A percentile compares a stretch with the other conserved stretches of the same genome.
Conservation (phyloP, 1,284 basidiomycete species). For the Rhizoctonia solani region DNA sequence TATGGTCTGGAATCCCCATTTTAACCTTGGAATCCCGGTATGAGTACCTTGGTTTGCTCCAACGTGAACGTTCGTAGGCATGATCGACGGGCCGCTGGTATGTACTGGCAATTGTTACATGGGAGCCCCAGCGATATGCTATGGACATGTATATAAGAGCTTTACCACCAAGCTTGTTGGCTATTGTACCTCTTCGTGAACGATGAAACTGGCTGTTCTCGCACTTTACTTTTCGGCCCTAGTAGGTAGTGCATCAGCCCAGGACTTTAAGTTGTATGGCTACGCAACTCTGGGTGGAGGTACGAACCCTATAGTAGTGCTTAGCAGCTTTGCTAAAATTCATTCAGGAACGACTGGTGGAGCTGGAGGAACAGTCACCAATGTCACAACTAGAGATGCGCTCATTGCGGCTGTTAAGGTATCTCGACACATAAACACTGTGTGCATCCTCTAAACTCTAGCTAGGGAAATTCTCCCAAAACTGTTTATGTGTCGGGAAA, state of each 20-base stretch:
- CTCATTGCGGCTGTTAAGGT: constrained; percentile 23
- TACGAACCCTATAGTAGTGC: neutral
- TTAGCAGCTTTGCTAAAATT: neutral
- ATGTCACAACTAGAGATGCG: constrained; percentile 14
- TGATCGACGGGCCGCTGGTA: too few relatives aligned
- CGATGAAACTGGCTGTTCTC: neutral
- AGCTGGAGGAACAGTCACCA: constrained; percentile 10
- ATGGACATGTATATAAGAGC: neutral
- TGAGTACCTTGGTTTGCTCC: neutral
- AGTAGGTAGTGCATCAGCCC: constrained; percentile 4
- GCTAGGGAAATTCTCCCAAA: constrained; percentile 49
- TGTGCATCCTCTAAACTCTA: neutral
- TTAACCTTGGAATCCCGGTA: neutral
- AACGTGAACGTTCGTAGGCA: too few relatives aligned
- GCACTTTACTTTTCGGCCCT: constrained; percentile 2
- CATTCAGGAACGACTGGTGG: constrained; percentile 17
- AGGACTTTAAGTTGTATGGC: constrained; percentile 23
- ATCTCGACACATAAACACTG: neutral
- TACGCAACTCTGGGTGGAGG: constrained; percentile 21
- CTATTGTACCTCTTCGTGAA: neutral
- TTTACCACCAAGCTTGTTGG: neutral
- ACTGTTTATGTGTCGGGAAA: constrained; percentile 49
- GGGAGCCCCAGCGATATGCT: neutral
- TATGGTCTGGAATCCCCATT: neutral
- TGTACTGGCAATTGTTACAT: neutral